phyloP scores from a whole-genome alignment of 1,284 basidiomycete species.

The Sanghuangporus weigelae region DNA sequence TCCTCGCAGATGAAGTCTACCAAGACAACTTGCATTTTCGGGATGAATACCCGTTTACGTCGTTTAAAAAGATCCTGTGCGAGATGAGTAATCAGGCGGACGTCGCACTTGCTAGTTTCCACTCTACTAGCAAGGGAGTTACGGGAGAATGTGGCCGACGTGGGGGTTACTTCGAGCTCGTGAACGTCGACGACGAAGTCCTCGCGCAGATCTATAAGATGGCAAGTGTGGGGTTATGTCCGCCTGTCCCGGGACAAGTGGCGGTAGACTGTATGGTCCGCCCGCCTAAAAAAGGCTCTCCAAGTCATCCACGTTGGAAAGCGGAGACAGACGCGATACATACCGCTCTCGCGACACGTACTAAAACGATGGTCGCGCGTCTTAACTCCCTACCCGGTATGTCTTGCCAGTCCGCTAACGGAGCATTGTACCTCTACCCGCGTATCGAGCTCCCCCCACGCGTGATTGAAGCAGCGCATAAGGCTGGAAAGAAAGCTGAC shows the following conservation, averaged over 20 bases:
- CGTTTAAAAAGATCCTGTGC: conserved; percentile 85
- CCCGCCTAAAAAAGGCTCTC: conserved; percentile 72
- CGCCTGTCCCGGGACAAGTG: conserved; percentile 85
- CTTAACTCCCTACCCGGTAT: conserved; percentile 79
- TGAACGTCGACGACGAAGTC: conserved; percentile 74
- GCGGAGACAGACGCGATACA: conserved; percentile 80
- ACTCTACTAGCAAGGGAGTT: conserved; percentile 94
- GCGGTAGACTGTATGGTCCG: conserved; percentile 89
- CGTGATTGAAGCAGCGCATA: conserved; percentile 69
- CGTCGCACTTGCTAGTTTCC: conserved; percentile 86
- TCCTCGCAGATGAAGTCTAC: conserved; percentile 95
- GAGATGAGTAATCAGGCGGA: conserved; percentile 32
- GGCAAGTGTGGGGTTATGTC: conserved; percentile 85
- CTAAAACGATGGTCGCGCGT: conserved; percentile 65
- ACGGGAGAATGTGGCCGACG: conserved; percentile 90
- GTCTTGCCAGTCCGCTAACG: conserved; percentile 83
- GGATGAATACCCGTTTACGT: conserved; percentile 70
- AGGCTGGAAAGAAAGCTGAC: conserved; percentile 76
- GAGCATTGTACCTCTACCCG: conserved; percentile 88
- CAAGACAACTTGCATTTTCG: conserved; percentile 83
- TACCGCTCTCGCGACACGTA: conserved; percentile 67
- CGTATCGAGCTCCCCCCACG: conserved; percentile 63
- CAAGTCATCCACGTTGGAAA: conserved; percentile 75
- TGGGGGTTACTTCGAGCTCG: conserved; percentile 90
- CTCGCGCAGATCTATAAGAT: conserved; percentile 92